Conservation (phyloP, 2,329 filamentous ascomycete species). For the Nigrospora oryzae region DNA sequence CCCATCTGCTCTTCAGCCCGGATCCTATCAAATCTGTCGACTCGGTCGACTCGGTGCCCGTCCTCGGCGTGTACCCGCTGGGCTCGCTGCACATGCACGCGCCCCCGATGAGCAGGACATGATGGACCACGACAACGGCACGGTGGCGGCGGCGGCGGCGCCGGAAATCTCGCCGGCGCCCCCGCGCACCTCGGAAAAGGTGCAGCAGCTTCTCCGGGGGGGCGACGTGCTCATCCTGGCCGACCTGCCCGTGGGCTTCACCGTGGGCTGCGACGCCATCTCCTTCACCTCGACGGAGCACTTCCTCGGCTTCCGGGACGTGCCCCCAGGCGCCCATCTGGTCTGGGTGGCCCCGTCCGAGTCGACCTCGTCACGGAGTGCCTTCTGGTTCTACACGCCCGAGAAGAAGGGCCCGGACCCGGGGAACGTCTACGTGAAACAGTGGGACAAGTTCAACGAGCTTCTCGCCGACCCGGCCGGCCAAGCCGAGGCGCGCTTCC, state of each 20-base stretch:
- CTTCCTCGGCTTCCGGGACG: slow-evolving; percentile 44
- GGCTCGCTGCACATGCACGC: slow-evolving; percentile 12
- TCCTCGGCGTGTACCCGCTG: slow-evolving; percentile 19
- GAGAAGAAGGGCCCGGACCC: slow-evolving; percentile 16
- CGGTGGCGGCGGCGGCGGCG: no score
- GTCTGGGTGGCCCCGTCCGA: slow-evolving; percentile 47
- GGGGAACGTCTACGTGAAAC: slow-evolving; percentile 23
- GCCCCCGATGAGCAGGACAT: background rate
- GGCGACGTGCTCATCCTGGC: slow-evolving; percentile 46
- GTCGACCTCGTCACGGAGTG: slow-evolving; percentile 40
- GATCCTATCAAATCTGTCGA: slow-evolving; percentile 17
- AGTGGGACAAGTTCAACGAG: slow-evolving; percentile 45
- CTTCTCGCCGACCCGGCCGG: slow-evolving; percentile 38
- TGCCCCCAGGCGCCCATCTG: slow-evolving; percentile 49
- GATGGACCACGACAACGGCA: slow-evolving; percentile 3
- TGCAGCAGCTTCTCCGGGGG: slow-evolving; percentile 16
- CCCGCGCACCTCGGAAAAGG: slow-evolving; percentile 11
- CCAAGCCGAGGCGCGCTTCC: slow-evolving; percentile 34
- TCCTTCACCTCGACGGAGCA: slow-evolving; percentile 34
- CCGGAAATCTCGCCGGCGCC: no score
- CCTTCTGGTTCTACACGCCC: slow-evolving; percentile 46
- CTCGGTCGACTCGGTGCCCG: slow-evolving; percentile 22
- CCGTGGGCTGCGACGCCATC: slow-evolving; percentile 44
- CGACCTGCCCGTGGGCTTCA: slow-evolving; percentile 40
- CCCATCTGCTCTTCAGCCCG: background rate